These are phyloP conservation scores for Purpureocillium takamizusanense DNA, from an alignment of 2,329 filamentous ascomycete genomes.

Conservation along the genomic window DNA sequence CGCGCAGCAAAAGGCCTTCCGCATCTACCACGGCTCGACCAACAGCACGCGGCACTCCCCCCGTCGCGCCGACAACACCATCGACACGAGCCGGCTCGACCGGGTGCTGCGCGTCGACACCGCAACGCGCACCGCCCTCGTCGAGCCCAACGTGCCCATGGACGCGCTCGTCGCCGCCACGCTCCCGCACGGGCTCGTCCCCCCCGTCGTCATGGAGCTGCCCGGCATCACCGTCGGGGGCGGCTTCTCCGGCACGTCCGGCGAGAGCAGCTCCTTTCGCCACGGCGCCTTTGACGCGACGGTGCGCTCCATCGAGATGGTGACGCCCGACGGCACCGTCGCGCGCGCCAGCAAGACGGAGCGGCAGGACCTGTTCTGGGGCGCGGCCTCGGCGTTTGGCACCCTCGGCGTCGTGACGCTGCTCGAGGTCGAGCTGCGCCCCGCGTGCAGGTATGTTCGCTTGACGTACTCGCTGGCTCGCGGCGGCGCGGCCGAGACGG, in stretches of 20 bases:
- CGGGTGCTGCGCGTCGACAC: slow-evolving; percentile 54
- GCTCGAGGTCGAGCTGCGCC: slow-evolving; percentile 49
- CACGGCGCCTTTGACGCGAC: slow-evolving; percentile 58
- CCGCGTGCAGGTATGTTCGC: slow-evolving; percentile 46
- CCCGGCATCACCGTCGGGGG: slow-evolving; percentile 64
- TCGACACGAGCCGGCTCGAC: slow-evolving; percentile 58
- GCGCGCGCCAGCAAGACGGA: slow-evolving; percentile 43
- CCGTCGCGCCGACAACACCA: slow-evolving; percentile 40
- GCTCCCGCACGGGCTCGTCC: slow-evolving; percentile 45
- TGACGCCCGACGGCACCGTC: slow-evolving; percentile 52
- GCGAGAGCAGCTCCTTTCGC: slow-evolving; percentile 60
- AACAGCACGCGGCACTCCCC: slow-evolving; percentile 60
- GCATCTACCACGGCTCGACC: slow-evolving; percentile 70
- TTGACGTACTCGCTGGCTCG: slow-evolving; percentile 46
- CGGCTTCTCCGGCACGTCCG: slow-evolving; percentile 57
- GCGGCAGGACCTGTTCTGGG: slow-evolving; percentile 52
- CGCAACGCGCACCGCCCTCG: slow-evolving; percentile 44
- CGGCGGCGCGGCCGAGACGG: slow-evolving; percentile 26
- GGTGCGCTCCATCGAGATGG: slow-evolving; percentile 53
- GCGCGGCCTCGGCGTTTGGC: slow-evolving; percentile 56
- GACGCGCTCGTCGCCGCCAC: slow-evolving; percentile 51
- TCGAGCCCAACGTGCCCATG: slow-evolving; percentile 64
- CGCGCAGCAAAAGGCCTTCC: slow-evolving; percentile 43
- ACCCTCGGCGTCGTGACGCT: slow-evolving; percentile 59
- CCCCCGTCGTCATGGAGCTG: slow-evolving; percentile 63